Percentiles rank a stretch among this genome's conserved stretches.
phyloP scores from a whole-genome alignment of 352 stramenopile species.

The Phytophthora quininea region DNA sequence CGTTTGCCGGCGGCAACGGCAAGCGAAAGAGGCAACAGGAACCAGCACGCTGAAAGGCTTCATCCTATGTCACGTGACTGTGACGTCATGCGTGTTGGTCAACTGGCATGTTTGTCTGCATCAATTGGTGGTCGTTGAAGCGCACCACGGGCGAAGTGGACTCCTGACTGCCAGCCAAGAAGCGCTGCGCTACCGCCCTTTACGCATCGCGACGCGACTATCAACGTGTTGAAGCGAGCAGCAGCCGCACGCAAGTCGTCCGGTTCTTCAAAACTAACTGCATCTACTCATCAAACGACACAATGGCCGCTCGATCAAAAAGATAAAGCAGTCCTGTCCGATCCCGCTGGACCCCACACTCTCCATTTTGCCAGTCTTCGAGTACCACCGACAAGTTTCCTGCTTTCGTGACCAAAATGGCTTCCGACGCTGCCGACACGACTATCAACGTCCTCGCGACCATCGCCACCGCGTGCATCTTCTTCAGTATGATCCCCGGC shows the following conservation, averaged over 20 bases:
- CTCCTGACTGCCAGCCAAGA: background rate
- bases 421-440: background rate
- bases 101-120: background rate
- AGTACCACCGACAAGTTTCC: background rate
- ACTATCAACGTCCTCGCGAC: no score
- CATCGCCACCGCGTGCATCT: no score
- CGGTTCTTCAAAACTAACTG: background rate
- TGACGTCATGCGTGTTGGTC: background rate
- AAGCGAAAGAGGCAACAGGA: no score
- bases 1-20: no score
- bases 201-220: background rate
- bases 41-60: no score
- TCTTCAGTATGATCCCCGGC: no score
- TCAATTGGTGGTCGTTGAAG: conserved; percentile 5
- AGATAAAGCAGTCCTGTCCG: background rate
- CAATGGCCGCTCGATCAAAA: background rate
- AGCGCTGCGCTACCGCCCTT: background rate
- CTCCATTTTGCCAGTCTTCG: conserved; percentile 1
- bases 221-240: background rate
- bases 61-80: no score
- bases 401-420: conserved; percentile 11
- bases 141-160: no score
- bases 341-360: conserved; percentile 3
- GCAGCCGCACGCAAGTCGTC: background rate
- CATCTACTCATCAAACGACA: background rate